Conservation (phyloP, 106 monocot species). For the Dioscorea dumetorum region DNA sequence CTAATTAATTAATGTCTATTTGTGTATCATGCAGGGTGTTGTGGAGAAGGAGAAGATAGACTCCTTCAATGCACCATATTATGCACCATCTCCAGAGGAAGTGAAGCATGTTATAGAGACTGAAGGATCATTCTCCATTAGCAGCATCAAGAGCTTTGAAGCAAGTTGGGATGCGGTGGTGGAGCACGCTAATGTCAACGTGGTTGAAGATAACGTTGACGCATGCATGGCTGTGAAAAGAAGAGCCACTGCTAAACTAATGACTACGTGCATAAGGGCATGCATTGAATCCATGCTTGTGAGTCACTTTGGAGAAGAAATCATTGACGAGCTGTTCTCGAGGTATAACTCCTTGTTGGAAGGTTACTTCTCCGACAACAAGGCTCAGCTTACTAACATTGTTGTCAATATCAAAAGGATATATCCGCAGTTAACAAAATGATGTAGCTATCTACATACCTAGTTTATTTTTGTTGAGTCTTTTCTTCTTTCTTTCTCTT, state of each 20-base stretch:
- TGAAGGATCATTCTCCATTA: not conserved
- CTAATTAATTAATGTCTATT: not conserved
- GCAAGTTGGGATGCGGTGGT: not conserved
- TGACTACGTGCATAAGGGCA: slow-evolving; percentile 11
- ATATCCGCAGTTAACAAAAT: too few species aligned
- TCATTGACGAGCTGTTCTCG: slow-evolving; percentile 22
- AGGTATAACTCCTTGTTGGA: slow-evolving; percentile 17
- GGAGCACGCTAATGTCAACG: not conserved
- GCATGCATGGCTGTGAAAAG: too few species aligned
- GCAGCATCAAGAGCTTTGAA: not conserved
- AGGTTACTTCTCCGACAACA: slow-evolving; percentile 11
- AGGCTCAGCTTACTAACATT: slow-evolving; percentile 11
- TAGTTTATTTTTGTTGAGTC: too few species aligned
- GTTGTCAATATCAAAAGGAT: not conserved
- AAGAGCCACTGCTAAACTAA: slow-evolving; percentile 4
- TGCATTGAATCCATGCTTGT: slow-evolving; percentile 17
- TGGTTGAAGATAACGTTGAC: not conserved
- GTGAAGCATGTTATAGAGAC: not conserved
- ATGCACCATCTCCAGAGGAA: not conserved
- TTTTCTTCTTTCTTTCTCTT: too few species aligned
- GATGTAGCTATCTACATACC: too few species aligned
- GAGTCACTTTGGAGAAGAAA: slow-evolving; percentile 24
- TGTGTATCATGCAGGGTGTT: not conserved
- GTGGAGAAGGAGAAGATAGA: not conserved
- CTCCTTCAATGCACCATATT: not conserved